These are phyloP conservation scores for Colletotrichum caudatum DNA, from an alignment of 2,329 filamentous ascomycete species.

Conservation along the genomic window DNA sequence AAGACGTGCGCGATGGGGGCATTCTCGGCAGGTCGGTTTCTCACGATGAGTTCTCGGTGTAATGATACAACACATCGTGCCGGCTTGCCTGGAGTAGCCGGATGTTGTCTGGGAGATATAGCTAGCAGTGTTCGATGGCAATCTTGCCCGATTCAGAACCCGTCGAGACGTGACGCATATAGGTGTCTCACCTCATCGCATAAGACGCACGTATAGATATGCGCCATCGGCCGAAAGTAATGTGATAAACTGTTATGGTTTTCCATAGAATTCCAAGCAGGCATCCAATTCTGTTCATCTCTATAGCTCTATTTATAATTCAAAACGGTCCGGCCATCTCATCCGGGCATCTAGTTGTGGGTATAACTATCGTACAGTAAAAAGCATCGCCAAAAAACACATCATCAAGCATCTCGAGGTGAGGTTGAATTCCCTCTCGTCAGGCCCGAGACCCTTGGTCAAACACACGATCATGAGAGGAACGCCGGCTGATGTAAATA, in stretches of 20 bases:
- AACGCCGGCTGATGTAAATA: neutral
- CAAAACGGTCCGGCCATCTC: neutral
- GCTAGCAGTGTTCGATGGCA: neutral
- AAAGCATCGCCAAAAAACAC: neutral
- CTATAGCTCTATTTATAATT: neutral
- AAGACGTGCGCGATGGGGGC: neutral
- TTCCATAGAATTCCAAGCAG: neutral
- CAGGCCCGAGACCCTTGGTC: neutral
- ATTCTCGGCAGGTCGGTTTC: neutral
- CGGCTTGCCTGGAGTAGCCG: neutral
- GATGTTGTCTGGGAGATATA: neutral
- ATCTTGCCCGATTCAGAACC: neutral
- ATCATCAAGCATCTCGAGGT: slow-evolving; percentile 10
- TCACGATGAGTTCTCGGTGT: neutral
- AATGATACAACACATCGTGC: neutral
- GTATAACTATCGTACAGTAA: slow-evolving; percentile 5
- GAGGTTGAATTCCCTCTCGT: neutral
- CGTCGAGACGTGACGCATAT: neutral
- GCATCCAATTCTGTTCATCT: neutral
- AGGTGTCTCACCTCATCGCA: neutral
- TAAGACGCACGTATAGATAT: neutral
- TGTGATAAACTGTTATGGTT: neutral
- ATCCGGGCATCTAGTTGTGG: neutral
- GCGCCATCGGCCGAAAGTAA: neutral
- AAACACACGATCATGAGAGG: neutral